Percentiles rank a stretch among this genome's conserved stretches.
These are phyloP conservation scores for Mortierella hygrophila DNA, from an alignment of 192 early-diverging fungal species.

Conservation along the genomic window DNA sequence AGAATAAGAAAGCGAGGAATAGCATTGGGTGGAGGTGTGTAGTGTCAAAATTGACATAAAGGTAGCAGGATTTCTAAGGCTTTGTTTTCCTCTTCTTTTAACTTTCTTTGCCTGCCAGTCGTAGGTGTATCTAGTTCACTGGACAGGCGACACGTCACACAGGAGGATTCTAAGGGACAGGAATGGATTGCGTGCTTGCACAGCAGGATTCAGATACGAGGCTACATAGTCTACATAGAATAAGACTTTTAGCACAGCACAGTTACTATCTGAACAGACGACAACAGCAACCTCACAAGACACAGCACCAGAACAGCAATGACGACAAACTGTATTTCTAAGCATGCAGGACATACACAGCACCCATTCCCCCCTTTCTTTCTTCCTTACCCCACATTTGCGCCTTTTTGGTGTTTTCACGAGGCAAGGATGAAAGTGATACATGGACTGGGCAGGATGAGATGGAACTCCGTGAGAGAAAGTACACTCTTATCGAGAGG, in stretches of 20 bases:
- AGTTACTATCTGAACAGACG: background rate
- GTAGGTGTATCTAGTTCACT: background rate
- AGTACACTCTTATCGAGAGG: background rate
- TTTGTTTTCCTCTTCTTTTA: background rate
- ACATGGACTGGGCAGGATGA: no score
- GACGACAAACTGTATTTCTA: conserved; percentile 25
- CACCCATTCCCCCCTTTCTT: background rate
- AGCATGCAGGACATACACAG: conserved; percentile 1
- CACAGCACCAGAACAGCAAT: background rate
- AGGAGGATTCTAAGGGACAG: background rate
- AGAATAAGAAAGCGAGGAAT: background rate
- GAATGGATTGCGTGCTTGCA: background rate
- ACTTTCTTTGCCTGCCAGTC: no score
- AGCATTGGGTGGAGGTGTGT: background rate
- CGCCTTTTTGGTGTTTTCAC: conserved; percentile 2
- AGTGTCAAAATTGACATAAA: background rate
- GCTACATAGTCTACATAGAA: no score
- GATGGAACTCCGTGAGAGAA: no score
- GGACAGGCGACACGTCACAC: background rate
- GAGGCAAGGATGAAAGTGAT: background rate
- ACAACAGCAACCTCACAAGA: background rate
- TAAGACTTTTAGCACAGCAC: background rate
- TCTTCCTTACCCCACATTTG: background rate
- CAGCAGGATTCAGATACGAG: background rate
- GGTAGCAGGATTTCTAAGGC: background rate